Evolutionary conservation across 352 stramenopile genomes (phyloP), one percentile per base, ranked within the genome.

Genomic region (Phytophthora cryptogea): DNA sequence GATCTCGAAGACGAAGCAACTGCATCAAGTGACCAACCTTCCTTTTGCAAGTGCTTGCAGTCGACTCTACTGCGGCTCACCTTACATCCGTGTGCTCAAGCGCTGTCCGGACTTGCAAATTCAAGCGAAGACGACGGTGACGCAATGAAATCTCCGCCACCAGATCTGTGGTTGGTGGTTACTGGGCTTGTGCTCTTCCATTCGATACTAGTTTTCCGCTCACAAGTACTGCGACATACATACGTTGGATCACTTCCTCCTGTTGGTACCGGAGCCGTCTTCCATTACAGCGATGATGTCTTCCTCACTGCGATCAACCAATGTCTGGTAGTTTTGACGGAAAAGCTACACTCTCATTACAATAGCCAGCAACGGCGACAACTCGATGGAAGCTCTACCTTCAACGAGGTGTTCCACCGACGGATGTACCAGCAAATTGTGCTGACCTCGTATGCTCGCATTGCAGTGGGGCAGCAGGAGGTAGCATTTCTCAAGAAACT

Each of bases 131-230:
- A 57, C 8, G 81, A 45, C 32, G 62, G 4, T 44, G 17, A 16
- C 10, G 31, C 27, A 11, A 14, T 16, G 32, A 33, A 20, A 31
- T 4, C 13, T 39, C 42, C 49, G 11, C 10, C 16, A 13, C 0
- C 39, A 7, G 30, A 59, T 43, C 23, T 66, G 4, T 65, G 70
- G 74, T 56, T 73, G 14, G 33, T 76, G 5, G 26, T 89, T 8
- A 79, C 53, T 14, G 51, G 63, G 1, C 57, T 89, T 7, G 49
- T 86, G 8, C 37, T 88, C 10, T 85, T 77, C 31, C 80, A 89
- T 14, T 17, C 70, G 1, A 37, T 56, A 3, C n/a, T 85, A 10
- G 16, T 39, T 6, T 70, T 73, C 17, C 72, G 75, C 11, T 17
- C 28, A 1, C 28, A 59, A 7, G 40, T 66, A 4, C 27, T 72